These are phyloP conservation scores for Bipolaris cookei DNA, from an alignment of 2,329 filamentous ascomycete species.

Conservation along the genomic window DNA sequence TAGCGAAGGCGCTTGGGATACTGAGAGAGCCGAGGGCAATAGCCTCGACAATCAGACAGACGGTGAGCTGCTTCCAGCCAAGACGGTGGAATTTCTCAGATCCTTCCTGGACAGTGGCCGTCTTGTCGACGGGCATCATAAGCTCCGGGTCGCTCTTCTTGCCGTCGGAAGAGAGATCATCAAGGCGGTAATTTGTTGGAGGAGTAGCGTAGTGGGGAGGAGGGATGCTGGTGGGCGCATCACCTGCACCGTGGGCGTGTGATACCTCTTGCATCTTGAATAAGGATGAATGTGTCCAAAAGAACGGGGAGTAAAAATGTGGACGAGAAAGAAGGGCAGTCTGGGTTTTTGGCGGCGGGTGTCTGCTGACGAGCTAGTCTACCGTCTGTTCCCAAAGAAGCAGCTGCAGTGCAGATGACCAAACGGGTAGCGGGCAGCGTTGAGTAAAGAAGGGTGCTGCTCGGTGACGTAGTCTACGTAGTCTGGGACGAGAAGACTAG, in stretches of 20 bases:
- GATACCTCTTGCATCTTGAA: conserved; percentile 26
- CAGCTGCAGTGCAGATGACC: conserved; percentile 30
- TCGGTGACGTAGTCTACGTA: conserved; percentile 12
- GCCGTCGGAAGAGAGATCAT: conserved; percentile 34
- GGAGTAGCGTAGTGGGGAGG: conserved; percentile 19
- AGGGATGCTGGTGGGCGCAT: conserved; percentile 4
- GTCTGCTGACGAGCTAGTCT: conserved; percentile 19
- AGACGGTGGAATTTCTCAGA: conserved; percentile 51
- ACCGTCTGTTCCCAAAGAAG: conserved; percentile 18
- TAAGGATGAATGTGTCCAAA: neutral
- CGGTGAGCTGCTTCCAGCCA: conserved; percentile 59
- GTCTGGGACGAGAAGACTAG: conserved; percentile 3
- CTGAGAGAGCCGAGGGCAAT: conserved; percentile 57
- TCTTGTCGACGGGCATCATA: conserved; percentile 39
- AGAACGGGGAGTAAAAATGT: neutral
- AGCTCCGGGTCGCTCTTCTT: conserved; percentile 47
- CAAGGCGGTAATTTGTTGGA: conserved; percentile 28
- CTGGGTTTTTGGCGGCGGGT: conserved; percentile 23
- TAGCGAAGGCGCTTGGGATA: conserved; percentile 55
- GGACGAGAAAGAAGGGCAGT: conserved; percentile 9
- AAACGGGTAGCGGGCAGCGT: neutral
- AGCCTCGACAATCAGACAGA: conserved; percentile 59
- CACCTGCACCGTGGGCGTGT: conserved; percentile 4
- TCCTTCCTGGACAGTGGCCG: conserved; percentile 44
- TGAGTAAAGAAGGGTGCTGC: neutral